A percentile compares a stretch with the other conserved stretches of the same genome.
phyloP scores from a whole-genome alignment of 2,329 filamentous ascomycete species.

The Cladobotryum protrusum region DNA sequence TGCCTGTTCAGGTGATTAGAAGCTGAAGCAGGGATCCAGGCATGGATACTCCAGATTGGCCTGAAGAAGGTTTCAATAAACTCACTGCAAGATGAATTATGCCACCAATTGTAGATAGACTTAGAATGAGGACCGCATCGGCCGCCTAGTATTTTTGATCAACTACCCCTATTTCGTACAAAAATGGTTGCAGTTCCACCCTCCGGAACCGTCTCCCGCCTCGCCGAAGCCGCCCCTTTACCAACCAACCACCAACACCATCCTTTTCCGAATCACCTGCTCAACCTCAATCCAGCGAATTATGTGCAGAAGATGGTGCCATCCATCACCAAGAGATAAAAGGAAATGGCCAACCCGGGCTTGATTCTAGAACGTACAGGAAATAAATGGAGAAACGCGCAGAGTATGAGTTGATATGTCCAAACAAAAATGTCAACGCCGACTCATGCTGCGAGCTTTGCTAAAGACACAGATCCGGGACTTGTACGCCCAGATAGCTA shows the following conservation, averaged over 20 bases:
- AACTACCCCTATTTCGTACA: not conserved
- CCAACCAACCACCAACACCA: not conserved
- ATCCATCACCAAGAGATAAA: slow-evolving; percentile 13
- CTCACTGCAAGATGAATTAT: no score
- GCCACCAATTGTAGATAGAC: no score
- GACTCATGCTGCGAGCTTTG: slow-evolving; percentile 18
- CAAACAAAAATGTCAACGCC: slow-evolving; percentile 24
- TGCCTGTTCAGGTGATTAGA: no score
- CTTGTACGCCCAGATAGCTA: not conserved
- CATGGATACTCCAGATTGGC: no score
- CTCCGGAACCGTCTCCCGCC: not conserved
- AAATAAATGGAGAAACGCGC: slow-evolving; percentile 18
- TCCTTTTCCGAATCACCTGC: slow-evolving; percentile 3
- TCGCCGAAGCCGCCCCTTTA: not conserved
- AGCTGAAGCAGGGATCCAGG: no score
- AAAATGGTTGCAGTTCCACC: slow-evolving; percentile 4
- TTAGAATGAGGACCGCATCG: no score
- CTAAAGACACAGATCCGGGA: slow-evolving; percentile 5
- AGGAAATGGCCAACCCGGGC: slow-evolving; percentile 23
- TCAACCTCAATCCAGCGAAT: slow-evolving; percentile 17
- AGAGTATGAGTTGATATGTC: slow-evolving; percentile 29
- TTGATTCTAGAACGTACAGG: slow-evolving; percentile 30
- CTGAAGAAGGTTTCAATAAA: no score
- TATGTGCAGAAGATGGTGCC: slow-evolving; percentile 28
- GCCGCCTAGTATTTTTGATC: no score